phyloP scores from a whole-genome alignment of 495 filamentous ascomycete species.

The Lindgomyces ingoldianus region DNA sequence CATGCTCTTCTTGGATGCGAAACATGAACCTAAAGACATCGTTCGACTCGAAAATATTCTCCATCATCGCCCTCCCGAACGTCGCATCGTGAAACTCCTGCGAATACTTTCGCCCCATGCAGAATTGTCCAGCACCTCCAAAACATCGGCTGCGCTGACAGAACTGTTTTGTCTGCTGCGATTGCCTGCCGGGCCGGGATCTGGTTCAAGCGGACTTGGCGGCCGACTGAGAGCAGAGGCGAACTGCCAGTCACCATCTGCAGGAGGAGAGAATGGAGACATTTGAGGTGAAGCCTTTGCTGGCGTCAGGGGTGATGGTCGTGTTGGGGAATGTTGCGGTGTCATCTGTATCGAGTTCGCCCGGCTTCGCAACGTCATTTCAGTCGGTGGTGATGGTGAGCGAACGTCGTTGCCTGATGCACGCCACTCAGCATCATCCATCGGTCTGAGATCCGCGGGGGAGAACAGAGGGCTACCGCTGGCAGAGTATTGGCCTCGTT shows the following conservation, averaged over 20 bases:
- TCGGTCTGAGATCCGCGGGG: slow-evolving; percentile 28
- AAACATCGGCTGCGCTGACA: slow-evolving; percentile 75
- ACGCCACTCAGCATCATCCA: slow-evolving; percentile 26
- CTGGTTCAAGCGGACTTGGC: slow-evolving; percentile 41
- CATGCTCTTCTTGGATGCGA: slow-evolving; percentile 9
- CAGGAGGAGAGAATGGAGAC: slow-evolving; percentile 28
- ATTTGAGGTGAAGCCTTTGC: slow-evolving; percentile 31
- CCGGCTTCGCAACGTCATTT: slow-evolving; percentile 39
- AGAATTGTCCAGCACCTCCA: slow-evolving; percentile 79
- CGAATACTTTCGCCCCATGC: slow-evolving; percentile 92
- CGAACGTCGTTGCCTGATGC: slow-evolving; percentile 35
- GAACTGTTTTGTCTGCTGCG: slow-evolving; percentile 62
- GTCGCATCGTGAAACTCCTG: slow-evolving; percentile 78
- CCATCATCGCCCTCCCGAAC: slow-evolving; percentile 39
- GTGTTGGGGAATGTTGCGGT: slow-evolving; percentile 35
- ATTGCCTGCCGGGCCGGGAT: slow-evolving; percentile 29
- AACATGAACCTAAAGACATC: slow-evolving; percentile 8
- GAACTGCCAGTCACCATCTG: slow-evolving; percentile 45
- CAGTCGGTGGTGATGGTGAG: slow-evolving; percentile 26
- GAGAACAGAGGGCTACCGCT: slow-evolving; percentile 33
- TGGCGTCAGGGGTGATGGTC: slow-evolving; percentile 30
- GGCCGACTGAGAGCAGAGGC: slow-evolving; percentile 41
- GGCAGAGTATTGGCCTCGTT: slow-evolving; percentile 43
- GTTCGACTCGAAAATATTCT: not conserved
- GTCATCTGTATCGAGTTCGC: slow-evolving; percentile 45